Evolutionary conservation across 2,329 filamentous ascomycete genomes (phyloP).

Genomic region (Colletotrichum eremochloae): DNA sequence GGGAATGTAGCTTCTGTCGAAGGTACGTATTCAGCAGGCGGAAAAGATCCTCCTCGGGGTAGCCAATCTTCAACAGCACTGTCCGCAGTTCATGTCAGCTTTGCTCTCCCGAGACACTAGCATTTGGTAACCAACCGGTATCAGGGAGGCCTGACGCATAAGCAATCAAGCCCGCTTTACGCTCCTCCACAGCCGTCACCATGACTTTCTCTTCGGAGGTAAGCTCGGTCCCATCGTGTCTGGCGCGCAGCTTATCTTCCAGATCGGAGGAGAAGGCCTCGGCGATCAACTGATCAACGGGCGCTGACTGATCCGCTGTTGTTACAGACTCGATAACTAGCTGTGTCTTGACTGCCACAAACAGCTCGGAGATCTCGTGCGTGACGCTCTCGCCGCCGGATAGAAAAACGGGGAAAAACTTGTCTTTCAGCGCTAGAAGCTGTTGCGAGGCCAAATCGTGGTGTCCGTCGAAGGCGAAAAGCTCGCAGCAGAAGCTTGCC

Average conservation of each 20-base stretch:
- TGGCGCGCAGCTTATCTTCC: conserved; percentile 59
- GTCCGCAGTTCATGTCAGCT: conserved; percentile 52
- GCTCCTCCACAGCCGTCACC: conserved; percentile 50
- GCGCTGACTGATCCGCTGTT: conserved; percentile 61
- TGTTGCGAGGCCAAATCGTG: conserved; percentile 51
- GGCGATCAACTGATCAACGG: conserved; percentile 64
- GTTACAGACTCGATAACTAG: conserved; percentile 65
- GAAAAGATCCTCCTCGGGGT: conserved; percentile 44
- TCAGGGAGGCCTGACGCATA: conserved; percentile 34
- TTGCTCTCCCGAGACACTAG: conserved; percentile 50
- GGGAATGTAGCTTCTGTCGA: conserved; percentile 51
- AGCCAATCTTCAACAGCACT: conserved; percentile 37
- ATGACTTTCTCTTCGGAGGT: conserved; percentile 54
- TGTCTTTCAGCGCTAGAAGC: conserved; percentile 60
- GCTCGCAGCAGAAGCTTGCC: conserved; percentile 58
- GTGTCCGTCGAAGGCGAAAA: conserved; percentile 56
- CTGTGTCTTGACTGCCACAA: conserved; percentile 63
- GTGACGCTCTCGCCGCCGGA: conserved; percentile 56
- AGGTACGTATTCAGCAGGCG: conserved; percentile 51
- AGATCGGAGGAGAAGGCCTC: conserved; percentile 70
- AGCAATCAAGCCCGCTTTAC: conserved; percentile 51
- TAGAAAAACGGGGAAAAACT: conserved; percentile 59
- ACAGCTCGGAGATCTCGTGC: conserved; percentile 57
- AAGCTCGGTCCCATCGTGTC: conserved; percentile 50
- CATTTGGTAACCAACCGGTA: conserved; percentile 41